Evolutionary conservation across 768 basidiomycete genomes (phyloP).

Genomic region (Tricholoma sp.): DNA sequence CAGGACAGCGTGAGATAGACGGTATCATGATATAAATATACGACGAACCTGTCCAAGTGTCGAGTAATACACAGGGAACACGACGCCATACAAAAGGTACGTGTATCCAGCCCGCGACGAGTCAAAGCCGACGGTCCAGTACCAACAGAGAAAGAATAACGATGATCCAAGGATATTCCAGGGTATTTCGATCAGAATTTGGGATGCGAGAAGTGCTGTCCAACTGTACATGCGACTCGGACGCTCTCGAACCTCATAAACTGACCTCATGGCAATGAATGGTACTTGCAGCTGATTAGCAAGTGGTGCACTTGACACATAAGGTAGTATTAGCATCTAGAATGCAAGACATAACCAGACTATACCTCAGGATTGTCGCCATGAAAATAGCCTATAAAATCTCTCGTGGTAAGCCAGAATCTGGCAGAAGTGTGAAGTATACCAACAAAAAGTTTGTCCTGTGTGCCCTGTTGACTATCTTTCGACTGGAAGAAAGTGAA

Average conservation of each 20-base stretch:
- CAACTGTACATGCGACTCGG: conserved; percentile 63
- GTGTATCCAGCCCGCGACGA: conserved; percentile 52
- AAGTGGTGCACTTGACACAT: conserved; percentile 32
- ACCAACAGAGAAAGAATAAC: conserved; percentile 69
- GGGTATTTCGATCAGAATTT: conserved; percentile 54
- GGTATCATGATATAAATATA: neutral
- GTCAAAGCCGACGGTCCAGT: conserved; percentile 64
- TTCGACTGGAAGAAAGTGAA: conserved; percentile 61
- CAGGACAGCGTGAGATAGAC: neutral
- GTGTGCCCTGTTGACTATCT: conserved; percentile 50
- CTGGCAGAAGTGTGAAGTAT: conserved; percentile 8
- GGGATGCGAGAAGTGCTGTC: conserved; percentile 52
- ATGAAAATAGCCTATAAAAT: conserved; percentile 46
- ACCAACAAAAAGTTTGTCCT: conserved; percentile 62
- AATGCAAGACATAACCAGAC: too few relatives aligned
- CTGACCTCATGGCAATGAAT: conserved; percentile 51
- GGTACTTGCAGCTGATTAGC: conserved; percentile 61
- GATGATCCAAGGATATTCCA: conserved; percentile 62
- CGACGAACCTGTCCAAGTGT: conserved; percentile 41
- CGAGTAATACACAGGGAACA: conserved; percentile 63
- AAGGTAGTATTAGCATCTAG: too few relatives aligned
- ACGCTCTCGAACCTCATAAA: conserved; percentile 67
- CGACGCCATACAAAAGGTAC: conserved; percentile 48
- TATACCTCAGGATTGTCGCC: conserved; percentile 42
- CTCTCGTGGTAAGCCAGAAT: conserved; percentile 4